Evolutionary conservation across 495 filamentous ascomycete genomes (phyloP), one percentile per base, ranked within the genome.

Genomic region (Rusavskia elegans): DNA sequence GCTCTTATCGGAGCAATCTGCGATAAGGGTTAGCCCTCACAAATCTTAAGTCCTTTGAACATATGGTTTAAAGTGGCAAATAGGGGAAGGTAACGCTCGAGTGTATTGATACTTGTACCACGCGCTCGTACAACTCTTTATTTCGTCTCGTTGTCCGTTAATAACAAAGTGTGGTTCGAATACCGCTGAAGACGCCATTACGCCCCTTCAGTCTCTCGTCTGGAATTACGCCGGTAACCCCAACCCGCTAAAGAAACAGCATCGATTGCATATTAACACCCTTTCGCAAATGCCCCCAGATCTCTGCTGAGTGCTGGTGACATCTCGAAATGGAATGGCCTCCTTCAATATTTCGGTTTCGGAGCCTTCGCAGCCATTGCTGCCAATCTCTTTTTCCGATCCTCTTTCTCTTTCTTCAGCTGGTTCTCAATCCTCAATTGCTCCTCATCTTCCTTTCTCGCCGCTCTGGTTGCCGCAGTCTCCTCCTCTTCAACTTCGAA

Each of bases 401-500:
- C 77, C 60, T 71, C 52, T 60, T 84, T 83, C 58, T 73, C 69
- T 40, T 66, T 62, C 64, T 77, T 80, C 14, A 73, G 70, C 51
- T 67, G 65, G 52, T 68, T 67, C 63, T 83, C 81, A 57, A 67
- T 58, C 17, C 58, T 66, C 57, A 72, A 60, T 40, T 79, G 78
- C 61, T 75, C 69, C 54, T 77, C 75, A 53, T 84, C 81, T 57
- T 83, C 81, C 57, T 67, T 69, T 44, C 67, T 69, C 6, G 80
- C 81, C 17, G 54, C 61, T 41, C 61, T 63, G 42, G 77, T 56
- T 17, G 78, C 76, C 8, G 54, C 53, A 7, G 58, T 63, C 63
- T 84, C 81, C 62, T 84, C 81, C 5, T 70, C 57, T 54, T 78
- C 74, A 44, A 83, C 63, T 55, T 81, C 80, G 45, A 72, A 71